Evolutionary conservation across 371 early-diverging fungal genomes (phyloP).

Genomic region (Mucor indicus): DNA sequence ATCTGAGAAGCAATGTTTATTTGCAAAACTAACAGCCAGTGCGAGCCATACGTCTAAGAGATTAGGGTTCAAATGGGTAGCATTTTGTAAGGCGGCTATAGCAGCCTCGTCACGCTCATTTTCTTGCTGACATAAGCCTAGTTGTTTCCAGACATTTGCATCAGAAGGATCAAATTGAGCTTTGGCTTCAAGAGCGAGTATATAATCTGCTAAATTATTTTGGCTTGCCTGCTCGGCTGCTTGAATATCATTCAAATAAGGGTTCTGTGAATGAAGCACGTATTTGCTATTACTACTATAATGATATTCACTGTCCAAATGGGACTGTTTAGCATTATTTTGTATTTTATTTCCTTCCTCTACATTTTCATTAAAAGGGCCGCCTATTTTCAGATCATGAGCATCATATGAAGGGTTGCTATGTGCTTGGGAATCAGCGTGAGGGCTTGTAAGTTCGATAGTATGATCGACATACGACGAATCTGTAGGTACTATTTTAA

Average conservation of each 20-base stretch:
- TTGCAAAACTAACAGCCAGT: constrained; percentile 87
- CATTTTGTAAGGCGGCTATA: constrained; percentile 79
- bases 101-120: constrained; percentile 90
- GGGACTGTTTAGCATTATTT: too few species aligned
- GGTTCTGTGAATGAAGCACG: constrained; percentile 74
- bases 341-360: too few species aligned
- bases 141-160: constrained; percentile 75
- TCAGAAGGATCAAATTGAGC: constrained; percentile 79
- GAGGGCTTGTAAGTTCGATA: too few species aligned
- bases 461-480: constrained; percentile 67
- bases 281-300: too few species aligned
- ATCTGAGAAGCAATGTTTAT: constrained; percentile 75
- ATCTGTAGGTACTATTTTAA: constrained; percentile 49
- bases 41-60: constrained; percentile 75
- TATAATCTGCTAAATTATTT: constrained; percentile 74
- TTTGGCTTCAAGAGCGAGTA: constrained; percentile 89
- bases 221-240: constrained; percentile 47
- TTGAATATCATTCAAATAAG: constrained; percentile 55
- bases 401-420: constrained; percentile 61
- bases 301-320: too few species aligned
- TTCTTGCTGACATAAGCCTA: constrained; percentile 88
- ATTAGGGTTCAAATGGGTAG: constrained; percentile 65
- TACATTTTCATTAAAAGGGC: too few species aligned
- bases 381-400: too few species aligned
- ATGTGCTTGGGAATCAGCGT: too few species aligned